Evolutionary conservation across 306 rosid species (phyloP), one percentile per base, ranked within the genome.

Genomic region (Fagus sylvatica): DNA sequence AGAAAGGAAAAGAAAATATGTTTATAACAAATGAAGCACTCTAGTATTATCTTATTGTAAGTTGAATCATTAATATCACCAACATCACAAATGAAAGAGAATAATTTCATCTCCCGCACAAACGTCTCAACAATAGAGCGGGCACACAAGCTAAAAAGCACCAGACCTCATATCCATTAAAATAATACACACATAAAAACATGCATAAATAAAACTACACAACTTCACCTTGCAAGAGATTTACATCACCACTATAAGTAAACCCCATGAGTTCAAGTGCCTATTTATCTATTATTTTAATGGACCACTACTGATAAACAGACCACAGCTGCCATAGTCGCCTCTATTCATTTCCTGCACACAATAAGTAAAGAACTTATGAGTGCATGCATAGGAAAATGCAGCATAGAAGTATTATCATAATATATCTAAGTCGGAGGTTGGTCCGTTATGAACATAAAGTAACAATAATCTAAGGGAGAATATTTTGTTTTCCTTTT

Each of bases 311-410:
- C 75, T 34, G 61, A 81, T 11, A 80, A 67, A 73, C 71, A 57
- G 57, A 73, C 57, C 53, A 34, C 39, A 15, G 32, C 48, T 36
- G 48, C 81, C 70, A 53, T 48, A 46, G 56, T 75, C 22, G n/a
- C 33, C 67, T 76, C 70, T 76, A 85, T n/a, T n/a, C n/a, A n/a
- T n/a, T 17, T 82, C 88, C 88, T 85, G 86, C 88, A 79, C 7
- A 30, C 75, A 33, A 7, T 73, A 68, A 40, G n/a, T n/a, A 4
- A 73, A 12, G 4, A 43, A 12, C 36, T 43, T n/a, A 28, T 53
- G 48, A 37, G 12, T 39, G 59, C 43, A 78, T 33, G 39, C 28
- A 51, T 2, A 12, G 5, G 56, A 73, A 66, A 72, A 46, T 40
- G 74, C 30, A 4, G 4, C 66, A 78, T 17, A 37, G 13, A 54